Base-by-base conservation (phyloP, 2,329 filamentous ascomycete genomes). In the Fusarium mangiferae region DNA sequence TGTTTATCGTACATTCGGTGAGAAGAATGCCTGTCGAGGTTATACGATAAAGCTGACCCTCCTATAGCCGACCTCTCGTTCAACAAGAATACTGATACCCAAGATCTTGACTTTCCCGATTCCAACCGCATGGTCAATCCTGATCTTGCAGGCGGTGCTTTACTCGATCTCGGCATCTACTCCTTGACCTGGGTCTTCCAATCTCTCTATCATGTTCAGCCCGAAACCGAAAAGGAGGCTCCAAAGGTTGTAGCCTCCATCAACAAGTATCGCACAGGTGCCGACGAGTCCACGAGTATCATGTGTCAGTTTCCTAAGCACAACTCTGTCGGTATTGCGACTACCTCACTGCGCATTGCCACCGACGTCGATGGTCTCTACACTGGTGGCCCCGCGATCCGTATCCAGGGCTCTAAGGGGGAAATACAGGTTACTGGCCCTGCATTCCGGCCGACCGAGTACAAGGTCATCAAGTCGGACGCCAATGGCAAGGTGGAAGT, bases 141-240 rank as follows among this genome's bases (percentile, higher is more conserved):
- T 26, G 92, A 95, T 78, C 87, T 98, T 49, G 95, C 94, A 0
- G 95, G 95, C 36, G 95, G 95, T 60, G 92, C 92, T 5, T 85
- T 97, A 62, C 88, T 98, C 57, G 95, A 98, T 82, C 86, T 98
- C 65, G 95, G 95, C 70, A 93, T 98, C 82, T 98, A 98, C 85
- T 90, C 93, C 52, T 84, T 98, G 70, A 97, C 94, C 38, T 98
- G 95, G 95, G 89, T 96, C 56, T 97, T 96, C 87, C 94, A 97
- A 83, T 92, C 92, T 49, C 88, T 97, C 35, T 97, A 97, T 84
- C 93, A 95, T 81, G 90, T 93, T 7, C 92, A 95, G 79, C 87
- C 91, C 5, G 87, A 91, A 74, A 87, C 88, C 30, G 85, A 89
- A 61, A 93, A 94, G 76, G 89, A 94, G 81, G 79, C 88, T 2